Percentiles rank a stretch among this genome's conserved stretches.
Evolutionary conservation across 495 filamentous ascomycete species (phyloP).

Genomic region (Aspergillus cavernicola): DNA sequence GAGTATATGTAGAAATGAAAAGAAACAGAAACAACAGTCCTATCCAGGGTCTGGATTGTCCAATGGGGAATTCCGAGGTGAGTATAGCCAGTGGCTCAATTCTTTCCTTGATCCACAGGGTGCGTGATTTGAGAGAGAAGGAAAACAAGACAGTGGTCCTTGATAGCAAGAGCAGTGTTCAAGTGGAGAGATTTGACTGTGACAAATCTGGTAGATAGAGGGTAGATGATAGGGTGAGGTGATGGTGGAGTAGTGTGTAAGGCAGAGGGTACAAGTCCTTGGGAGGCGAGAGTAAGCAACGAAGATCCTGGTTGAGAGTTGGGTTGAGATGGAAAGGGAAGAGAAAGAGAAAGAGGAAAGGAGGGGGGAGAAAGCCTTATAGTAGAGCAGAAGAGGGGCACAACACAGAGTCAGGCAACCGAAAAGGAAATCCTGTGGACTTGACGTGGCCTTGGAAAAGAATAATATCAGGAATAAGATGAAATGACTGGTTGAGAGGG

Average conservation of each 20-base stretch:
- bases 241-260: not conserved
- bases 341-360: conserved; percentile 9
- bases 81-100: conserved; percentile 14
- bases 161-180: no score
- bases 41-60: conserved; percentile 39
- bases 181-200: conserved; percentile 22
- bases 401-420: no score
- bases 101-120: conserved; percentile 21
- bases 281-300: not conserved
- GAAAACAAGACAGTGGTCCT: conserved; percentile 16
- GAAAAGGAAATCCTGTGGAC: not conserved
- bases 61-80: conserved; percentile 24
- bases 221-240: not conserved
- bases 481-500: conserved; percentile 5
- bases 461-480: no score
- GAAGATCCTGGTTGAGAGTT: conserved; percentile 8
- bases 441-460: conserved; percentile 21
- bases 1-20: conserved; percentile 22
- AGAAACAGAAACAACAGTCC: conserved; percentile 33
- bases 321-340: conserved; percentile 11
- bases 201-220: conserved; percentile 18
- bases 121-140: conserved; percentile 20
- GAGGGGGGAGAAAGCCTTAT: conserved; percentile 30
- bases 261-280: conserved; percentile 3
- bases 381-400: conserved; percentile 17